Evolutionary conservation across 2,329 filamentous ascomycete species (phyloP).

Genomic region (Talaromyces sp.): DNA sequence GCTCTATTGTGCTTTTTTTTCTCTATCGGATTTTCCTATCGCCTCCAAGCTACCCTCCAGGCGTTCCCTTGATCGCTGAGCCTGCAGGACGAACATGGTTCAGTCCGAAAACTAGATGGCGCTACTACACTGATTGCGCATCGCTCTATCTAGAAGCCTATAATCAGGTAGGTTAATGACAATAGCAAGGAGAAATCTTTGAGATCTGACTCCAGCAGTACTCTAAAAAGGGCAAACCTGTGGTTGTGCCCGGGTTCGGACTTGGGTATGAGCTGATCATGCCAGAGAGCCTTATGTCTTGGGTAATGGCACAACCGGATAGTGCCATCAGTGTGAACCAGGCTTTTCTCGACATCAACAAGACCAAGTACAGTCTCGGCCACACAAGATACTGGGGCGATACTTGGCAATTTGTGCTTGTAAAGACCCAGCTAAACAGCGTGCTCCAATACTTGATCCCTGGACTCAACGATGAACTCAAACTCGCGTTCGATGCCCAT

Average conservation of each 20-base stretch:
- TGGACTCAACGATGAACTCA: slow-evolving; percentile 20
- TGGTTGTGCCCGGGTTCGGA: slow-evolving; percentile 39
- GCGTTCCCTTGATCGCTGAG: background rate
- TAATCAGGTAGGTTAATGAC: background rate
- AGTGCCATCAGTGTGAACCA: slow-evolving; percentile 26
- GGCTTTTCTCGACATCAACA: slow-evolving; percentile 37
- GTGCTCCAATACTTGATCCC: slow-evolving; percentile 15
- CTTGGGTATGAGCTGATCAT: slow-evolving; percentile 40
- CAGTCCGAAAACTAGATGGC: background rate
- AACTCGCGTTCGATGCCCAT: slow-evolving; percentile 17
- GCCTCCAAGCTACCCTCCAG: slow-evolving; percentile 3
- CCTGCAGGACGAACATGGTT: background rate
- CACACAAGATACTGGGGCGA: slow-evolving; percentile 29
- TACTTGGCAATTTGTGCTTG: slow-evolving; percentile 23
- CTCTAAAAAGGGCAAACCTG: slow-evolving; percentile 37
- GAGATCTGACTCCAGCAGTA: slow-evolving; percentile 27
- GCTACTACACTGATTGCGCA: background rate
- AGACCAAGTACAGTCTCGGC: slow-evolving; percentile 35
- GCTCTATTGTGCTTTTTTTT: background rate
- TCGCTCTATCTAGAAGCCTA: background rate
- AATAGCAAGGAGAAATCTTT: background rate
- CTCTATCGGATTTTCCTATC: background rate
- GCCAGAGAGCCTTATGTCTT: slow-evolving; percentile 36
- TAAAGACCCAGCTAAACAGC: slow-evolving; percentile 20
- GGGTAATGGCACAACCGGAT: slow-evolving; percentile 39